phyloP scores from a whole-genome alignment of 495 filamentous ascomycete genomes.

The Sabuloglossum arenarium region DNA sequence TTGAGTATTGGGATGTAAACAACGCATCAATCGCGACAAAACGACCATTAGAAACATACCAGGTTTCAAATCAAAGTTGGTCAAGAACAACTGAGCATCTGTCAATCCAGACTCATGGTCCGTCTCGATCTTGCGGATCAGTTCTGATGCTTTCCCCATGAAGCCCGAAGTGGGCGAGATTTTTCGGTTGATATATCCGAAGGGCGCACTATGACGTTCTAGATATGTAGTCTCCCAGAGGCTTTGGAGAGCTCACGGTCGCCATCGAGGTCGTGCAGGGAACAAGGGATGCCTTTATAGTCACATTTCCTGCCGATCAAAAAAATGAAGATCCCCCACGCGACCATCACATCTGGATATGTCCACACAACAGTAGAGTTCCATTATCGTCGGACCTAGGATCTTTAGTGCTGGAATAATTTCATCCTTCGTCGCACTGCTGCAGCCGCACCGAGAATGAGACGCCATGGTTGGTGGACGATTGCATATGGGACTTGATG shows the following conservation, averaged over 20 bases:
- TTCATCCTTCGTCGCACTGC: no score
- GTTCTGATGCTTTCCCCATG: background rate
- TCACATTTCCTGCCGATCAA: background rate
- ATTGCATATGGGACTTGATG: background rate
- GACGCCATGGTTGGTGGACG: background rate
- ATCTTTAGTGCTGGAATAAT: background rate
- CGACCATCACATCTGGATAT: background rate
- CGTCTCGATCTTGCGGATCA: slow-evolving; percentile 39
- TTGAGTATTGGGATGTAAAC: no score
- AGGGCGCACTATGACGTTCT: no score
- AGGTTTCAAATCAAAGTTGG: slow-evolving; percentile 76
- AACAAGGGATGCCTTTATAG: background rate
- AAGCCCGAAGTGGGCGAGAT: background rate
- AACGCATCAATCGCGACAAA: no score
- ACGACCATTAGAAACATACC: slow-evolving; percentile 22
- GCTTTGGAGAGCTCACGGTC: no score
- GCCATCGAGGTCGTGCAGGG: no score
- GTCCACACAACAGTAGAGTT: background rate
- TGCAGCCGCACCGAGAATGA: background rate
- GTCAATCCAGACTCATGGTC: slow-evolving; percentile 57
- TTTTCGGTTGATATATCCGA: background rate
- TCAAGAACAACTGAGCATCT: slow-evolving; percentile 74
- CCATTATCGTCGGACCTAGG: background rate
- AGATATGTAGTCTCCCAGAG: no score
- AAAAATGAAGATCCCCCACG: background rate